phyloP scores from a whole-genome alignment of 306 rosid genomes.

The Cucurbita pepo region DNA sequence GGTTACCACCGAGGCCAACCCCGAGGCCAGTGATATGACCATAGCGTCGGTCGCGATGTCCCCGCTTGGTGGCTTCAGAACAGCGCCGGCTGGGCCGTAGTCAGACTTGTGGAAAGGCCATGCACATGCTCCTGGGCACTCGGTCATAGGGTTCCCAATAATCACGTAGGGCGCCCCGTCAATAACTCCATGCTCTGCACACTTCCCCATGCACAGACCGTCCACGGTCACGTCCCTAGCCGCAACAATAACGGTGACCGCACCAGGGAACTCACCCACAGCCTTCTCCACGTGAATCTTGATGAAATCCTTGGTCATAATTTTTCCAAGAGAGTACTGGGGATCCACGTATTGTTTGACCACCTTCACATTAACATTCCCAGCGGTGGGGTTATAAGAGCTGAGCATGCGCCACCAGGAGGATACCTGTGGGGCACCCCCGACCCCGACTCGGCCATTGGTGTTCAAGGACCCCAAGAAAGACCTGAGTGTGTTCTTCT shows the following conservation, averaged over 20 bases:
- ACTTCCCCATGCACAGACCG: constrained; percentile 18
- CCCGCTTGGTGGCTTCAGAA: constrained; percentile 25
- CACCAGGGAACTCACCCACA: no score
- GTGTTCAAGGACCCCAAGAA: constrained; percentile 26
- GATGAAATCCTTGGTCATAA: constrained; percentile 18
- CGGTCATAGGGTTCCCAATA: constrained; percentile 18
- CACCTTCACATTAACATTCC: constrained; percentile 8
- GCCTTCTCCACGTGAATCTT: no score
- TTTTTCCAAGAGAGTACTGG: constrained; percentile 21
- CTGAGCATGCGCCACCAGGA: constrained; percentile 38
- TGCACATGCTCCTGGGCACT: constrained; percentile 43
- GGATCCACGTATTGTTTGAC: constrained; percentile 10
- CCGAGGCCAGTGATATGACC: constrained; percentile 33
- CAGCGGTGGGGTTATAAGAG: constrained; percentile 11
- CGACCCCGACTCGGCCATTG: background rate
- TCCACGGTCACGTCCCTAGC: constrained; percentile 19
- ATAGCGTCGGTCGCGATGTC: constrained; percentile 27
- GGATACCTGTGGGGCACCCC: constrained; percentile 9
- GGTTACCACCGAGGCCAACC: constrained; percentile 35
- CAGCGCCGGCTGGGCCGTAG: background rate
- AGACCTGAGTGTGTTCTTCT: constrained; percentile 9
- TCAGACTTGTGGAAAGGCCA: constrained; percentile 24
- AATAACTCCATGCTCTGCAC: background rate
- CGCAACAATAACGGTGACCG: no score
- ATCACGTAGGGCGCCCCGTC: constrained; percentile 11